A percentile compares a stretch with the other conserved stretches of the same genome.
These are phyloP conservation scores for Cyclotella kingstonii DNA, from an alignment of 108 stramenopile species.

Conservation along the genomic window DNA sequence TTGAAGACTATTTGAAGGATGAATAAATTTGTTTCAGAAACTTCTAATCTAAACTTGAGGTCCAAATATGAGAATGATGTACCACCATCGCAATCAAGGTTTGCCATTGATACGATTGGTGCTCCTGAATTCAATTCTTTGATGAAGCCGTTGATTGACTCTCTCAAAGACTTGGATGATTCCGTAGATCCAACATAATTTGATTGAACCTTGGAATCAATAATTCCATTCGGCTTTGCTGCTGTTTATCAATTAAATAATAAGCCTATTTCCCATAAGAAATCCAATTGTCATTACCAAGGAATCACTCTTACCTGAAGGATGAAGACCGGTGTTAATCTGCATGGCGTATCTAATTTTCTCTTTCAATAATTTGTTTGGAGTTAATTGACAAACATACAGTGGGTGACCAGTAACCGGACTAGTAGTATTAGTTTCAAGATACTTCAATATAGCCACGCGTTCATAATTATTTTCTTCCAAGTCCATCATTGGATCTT, in stretches of 20 bases:
- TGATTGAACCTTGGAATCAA: too few species aligned
- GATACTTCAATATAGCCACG: slow-evolving; percentile 33
- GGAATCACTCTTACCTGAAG: slow-evolving; percentile 15
- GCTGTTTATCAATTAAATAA: too few species aligned
- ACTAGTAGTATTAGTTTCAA: slow-evolving; percentile 29
- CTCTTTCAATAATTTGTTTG: slow-evolving; percentile 31
- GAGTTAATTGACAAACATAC: slow-evolving; percentile 18
- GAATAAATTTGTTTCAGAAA: slow-evolving; percentile 19
- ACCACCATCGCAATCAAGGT: slow-evolving; percentile 21
- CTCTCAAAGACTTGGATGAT: slow-evolving; percentile 9
- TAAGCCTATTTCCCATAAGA: too few species aligned
- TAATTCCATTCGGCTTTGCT: too few species aligned
- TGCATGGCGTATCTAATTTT: slow-evolving; percentile 27
- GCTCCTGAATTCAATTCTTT: slow-evolving; percentile 24
- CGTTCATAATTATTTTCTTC: slow-evolving; percentile 40
- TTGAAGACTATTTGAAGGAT: slow-evolving; percentile 23
- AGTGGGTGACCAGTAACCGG: slow-evolving; percentile 39
- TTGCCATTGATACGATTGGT: slow-evolving; percentile 8
- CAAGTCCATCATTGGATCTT: slow-evolving; percentile 38
- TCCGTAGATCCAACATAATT: too few species aligned
- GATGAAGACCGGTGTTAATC: slow-evolving; percentile 29
- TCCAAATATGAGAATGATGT: slow-evolving; percentile 30
- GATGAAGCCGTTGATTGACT: slow-evolving; percentile 34
- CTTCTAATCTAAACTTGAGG: slow-evolving; percentile 30
- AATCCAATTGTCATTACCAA: background rate